Evolutionary conservation across 1,284 basidiomycete species (phyloP), one percentile per base, ranked within the genome.

Genomic region (Pholiota adiposa): DNA sequence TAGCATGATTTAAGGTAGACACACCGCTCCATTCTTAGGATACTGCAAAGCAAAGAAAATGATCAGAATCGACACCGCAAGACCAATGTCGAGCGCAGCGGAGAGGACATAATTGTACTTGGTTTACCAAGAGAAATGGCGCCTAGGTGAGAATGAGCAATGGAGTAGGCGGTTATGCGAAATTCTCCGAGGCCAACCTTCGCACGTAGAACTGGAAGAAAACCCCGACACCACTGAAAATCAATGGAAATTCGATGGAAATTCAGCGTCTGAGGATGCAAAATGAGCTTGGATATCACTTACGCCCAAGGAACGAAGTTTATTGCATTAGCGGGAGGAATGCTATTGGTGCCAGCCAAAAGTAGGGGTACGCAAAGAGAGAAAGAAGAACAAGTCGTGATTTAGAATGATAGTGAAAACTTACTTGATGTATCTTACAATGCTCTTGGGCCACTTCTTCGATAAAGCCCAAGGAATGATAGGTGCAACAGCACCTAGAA

Each of bases 41-140:
- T 74, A 80, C 64, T 80, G 74, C 7, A 80, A 70, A 41, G 67
- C 62, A 69, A 86, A 86, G 75, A 85, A 87, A 54, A 86, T 81
- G 44, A 83, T 67, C 25, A 86, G 61, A 7, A 77, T 71, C 5
- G 77, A 77, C 46, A 87, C 66, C 4, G 84, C 82, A 31, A 84
- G 71, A 40, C 85, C 85, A 9, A 83, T 75, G 67, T 88, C 85
- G 44, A 88, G 76, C 0, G 83, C 86, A 29, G 85, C 85, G n/a
- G 86, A 84, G 25, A 87, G 74, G 8, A 88, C 81, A 66, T 88
- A 88, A 68, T 89, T 88, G 72, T 86, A 89, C 73, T 89, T 89
- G 21, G 82, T 80, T 89, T 88, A 90, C 86, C 86, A 89, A 0
- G 80, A 73, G 75, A 90, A 90, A 65, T 84, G 77, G 46, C 81